Evolutionary conservation across 257 asterid species (phyloP).

Genomic region (Osmanthus fragrans): DNA sequence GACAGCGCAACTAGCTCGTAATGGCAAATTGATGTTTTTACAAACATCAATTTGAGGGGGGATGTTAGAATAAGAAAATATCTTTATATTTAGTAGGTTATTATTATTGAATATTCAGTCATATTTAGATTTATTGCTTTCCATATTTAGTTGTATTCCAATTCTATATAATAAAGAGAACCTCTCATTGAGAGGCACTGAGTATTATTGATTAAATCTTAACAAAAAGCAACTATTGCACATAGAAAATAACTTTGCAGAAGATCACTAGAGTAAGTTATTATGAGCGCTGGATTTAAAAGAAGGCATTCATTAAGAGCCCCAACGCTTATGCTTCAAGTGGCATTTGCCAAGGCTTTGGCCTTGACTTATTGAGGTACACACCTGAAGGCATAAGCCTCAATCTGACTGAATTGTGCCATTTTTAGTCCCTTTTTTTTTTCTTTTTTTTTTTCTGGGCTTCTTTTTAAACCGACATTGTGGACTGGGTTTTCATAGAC

Average conservation of each 20-base stretch:
- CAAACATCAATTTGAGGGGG: too few species aligned
- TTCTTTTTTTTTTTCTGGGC: background rate
- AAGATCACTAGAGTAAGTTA: background rate
- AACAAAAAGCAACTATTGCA: background rate
- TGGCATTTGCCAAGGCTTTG: background rate
- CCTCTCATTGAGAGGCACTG: too few species aligned
- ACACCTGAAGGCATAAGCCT: background rate
- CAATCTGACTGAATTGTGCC: background rate
- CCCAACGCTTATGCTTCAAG: background rate
- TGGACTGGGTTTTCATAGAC: background rate
- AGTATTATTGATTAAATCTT: too few species aligned
- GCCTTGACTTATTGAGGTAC: background rate
- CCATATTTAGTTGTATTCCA: too few species aligned
- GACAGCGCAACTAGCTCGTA: too few species aligned
- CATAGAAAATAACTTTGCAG: background rate
- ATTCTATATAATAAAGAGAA: too few species aligned
- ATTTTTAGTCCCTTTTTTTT: background rate
- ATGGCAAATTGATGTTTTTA: too few species aligned
- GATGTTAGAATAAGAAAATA: too few species aligned
- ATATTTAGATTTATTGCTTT: too few species aligned
- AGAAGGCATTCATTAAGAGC: background rate
- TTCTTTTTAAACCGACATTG: background rate
- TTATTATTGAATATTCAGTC: too few species aligned
- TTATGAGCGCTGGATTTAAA: background rate
- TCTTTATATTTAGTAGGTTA: too few species aligned